Conservation (phyloP, 1,139 yeast genomes). For the Komagataea norvegica region DNA sequence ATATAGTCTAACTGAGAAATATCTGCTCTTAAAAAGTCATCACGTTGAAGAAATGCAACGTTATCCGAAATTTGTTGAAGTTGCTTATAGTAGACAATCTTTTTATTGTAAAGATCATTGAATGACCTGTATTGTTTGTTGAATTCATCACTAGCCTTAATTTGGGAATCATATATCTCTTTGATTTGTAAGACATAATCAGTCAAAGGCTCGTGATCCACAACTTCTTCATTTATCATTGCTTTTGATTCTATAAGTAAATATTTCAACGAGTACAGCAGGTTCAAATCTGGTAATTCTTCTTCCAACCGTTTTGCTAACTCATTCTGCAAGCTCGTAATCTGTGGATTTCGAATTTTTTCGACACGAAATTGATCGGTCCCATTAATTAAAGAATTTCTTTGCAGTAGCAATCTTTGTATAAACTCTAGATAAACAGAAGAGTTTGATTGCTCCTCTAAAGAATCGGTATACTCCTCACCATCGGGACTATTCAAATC, state of each 20-base stretch:
- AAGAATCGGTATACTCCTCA: conserved; percentile 70
- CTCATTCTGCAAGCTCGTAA: background rate
- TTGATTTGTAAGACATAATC: conserved; percentile 28
- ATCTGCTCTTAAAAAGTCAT: background rate
- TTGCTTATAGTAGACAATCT: conserved; percentile 77
- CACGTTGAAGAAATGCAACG: conserved; percentile 6
- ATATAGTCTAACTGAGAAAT: background rate
- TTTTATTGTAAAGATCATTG: conserved; percentile 66
- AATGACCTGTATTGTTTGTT: conserved; percentile 50
- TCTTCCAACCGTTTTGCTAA: conserved; percentile 31
- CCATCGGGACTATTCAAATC: conserved; percentile 49
- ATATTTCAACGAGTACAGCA: conserved; percentile 12
- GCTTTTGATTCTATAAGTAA: conserved; percentile 16
- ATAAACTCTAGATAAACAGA: conserved; percentile 61
- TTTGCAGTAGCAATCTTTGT: conserved; percentile 51
- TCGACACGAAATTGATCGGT: conserved; percentile 21
- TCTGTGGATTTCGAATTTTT: background rate
- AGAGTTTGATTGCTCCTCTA: conserved; percentile 69
- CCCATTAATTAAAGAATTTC: conserved; percentile 44
- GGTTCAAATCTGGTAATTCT: conserved; percentile 17
- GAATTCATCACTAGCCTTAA: conserved; percentile 34
- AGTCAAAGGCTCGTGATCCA: conserved; percentile 5
- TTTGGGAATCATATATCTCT: conserved; percentile 39
- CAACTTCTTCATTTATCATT: conserved; percentile 3
- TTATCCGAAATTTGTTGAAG: conserved; percentile 81